Evolutionary conservation across 2,329 filamentous ascomycete species (phyloP).

Genomic region (Epichloe baconii): DNA sequence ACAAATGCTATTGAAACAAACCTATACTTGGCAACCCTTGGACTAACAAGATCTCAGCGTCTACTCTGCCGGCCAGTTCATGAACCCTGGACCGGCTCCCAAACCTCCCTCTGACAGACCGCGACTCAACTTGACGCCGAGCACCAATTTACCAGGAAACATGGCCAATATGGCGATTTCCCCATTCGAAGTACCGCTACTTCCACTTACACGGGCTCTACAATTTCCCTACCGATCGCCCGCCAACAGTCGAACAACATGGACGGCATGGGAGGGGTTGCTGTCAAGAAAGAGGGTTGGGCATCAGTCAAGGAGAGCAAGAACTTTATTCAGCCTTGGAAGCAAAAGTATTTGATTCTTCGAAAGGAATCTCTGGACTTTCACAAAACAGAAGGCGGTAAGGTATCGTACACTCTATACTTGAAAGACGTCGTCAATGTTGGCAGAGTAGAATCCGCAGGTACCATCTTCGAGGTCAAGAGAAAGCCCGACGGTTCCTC

Average conservation of each 20-base stretch:
- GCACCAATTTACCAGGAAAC: conserved; percentile 60
- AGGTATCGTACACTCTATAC: conserved; percentile 73
- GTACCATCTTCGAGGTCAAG: conserved; percentile 89
- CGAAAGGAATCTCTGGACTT: conserved; percentile 91
- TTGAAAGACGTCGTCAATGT: conserved; percentile 84
- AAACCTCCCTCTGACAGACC: conserved; percentile 76
- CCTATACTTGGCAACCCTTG: not conserved
- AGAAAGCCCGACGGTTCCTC: conserved; percentile 56
- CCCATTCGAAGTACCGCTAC: conserved; percentile 51
- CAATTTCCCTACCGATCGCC: conserved; percentile 57
- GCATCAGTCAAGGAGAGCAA: conserved; percentile 84
- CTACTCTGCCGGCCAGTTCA: conserved; percentile 59
- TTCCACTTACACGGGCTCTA: conserved; percentile 57
- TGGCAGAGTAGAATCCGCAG: conserved; percentile 78
- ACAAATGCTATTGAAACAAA: not conserved
- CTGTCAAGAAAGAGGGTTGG: conserved; percentile 69
- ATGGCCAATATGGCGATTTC: conserved; percentile 70
- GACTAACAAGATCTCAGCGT: conserved; percentile 25
- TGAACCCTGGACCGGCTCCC: conserved; percentile 93
- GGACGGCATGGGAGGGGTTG: conserved; percentile 53
- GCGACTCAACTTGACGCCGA: conserved; percentile 67
- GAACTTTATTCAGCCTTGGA: conserved; percentile 75
- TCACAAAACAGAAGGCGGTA: conserved; percentile 79
- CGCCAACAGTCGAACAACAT: conserved; percentile 47
- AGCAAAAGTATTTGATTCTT: conserved; percentile 81